A percentile compares a stretch with the other conserved stretches of the same genome.
Evolutionary conservation across 805 yeast species (phyloP).

Genomic region (Dipodascopsis uninucleata): DNA sequence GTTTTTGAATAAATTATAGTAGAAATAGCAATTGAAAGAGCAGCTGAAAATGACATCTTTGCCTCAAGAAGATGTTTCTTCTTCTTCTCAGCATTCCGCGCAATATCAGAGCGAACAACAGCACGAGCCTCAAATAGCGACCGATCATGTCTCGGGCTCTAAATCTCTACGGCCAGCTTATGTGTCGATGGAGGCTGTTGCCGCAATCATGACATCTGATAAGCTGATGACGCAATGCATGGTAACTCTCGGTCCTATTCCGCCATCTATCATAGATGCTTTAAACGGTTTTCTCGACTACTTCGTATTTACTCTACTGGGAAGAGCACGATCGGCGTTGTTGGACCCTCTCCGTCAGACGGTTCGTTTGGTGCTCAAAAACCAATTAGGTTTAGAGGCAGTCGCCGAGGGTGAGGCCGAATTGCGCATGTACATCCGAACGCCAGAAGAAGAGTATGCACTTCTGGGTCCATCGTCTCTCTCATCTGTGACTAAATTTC

Average conservation of each 20-base stretch:
- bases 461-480: slow-evolving; percentile 3
- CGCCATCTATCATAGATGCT: not conserved
- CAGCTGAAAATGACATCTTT: too few relatives aligned
- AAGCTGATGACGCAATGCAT: slow-evolving; percentile 4
- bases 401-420: slow-evolving; percentile 14
- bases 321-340: slow-evolving; percentile 8
- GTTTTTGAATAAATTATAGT: too few relatives aligned
- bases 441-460: slow-evolving; percentile 3
- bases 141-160: not conserved
- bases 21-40: too few relatives aligned
- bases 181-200: slow-evolving; percentile 4
- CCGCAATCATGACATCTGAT: slow-evolving; percentile 12
- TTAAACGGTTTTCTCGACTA: slow-evolving; percentile 13
- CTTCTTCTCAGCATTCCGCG: too few relatives aligned
- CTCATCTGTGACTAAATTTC: not conserved
- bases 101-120: too few relatives aligned
- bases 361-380: slow-evolving; percentile 3
- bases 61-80: too few relatives aligned
- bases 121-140: too few relatives aligned
- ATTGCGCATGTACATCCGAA: slow-evolving; percentile 6
- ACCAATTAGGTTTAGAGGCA: slow-evolving; percentile 16
- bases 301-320: slow-evolving; percentile 4
- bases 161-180: slow-evolving; percentile 2
- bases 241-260: slow-evolving; percentile 7
- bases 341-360: slow-evolving; percentile 6